Conservation (phyloP, 106 monocot genomes). For the Chionographis japonica region DNA sequence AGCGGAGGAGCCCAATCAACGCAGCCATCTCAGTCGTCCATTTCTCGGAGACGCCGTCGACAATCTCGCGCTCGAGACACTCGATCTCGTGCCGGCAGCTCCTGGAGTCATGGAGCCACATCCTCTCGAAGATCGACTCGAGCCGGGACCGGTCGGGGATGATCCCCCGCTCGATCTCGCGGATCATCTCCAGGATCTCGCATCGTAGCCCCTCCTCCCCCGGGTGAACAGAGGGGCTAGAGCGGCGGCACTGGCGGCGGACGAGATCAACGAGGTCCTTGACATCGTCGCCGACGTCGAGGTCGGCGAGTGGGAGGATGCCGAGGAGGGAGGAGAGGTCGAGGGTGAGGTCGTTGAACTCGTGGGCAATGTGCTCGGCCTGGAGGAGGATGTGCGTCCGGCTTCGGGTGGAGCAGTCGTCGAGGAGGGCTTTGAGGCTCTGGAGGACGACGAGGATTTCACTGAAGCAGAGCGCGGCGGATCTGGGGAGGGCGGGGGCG, state of each 20-base stretch:
- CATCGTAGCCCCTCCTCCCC: slow-evolving; percentile 22
- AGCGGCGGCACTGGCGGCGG: slow-evolving; percentile 5
- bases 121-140: slow-evolving; percentile 33
- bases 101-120: slow-evolving; percentile 42
- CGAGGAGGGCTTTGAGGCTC: not conserved
- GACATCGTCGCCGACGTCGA: not conserved
- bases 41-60: slow-evolving; percentile 31
- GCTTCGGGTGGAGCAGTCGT: slow-evolving; percentile 1
- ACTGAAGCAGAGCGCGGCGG: too few relatives aligned
- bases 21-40: slow-evolving; percentile 49
- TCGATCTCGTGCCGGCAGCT: slow-evolving; percentile 66
- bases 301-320: slow-evolving; percentile 1
- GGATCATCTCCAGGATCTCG: slow-evolving; percentile 47
- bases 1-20: slow-evolving; percentile 63
- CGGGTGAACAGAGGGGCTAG: slow-evolving; percentile 7
- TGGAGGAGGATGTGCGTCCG: not conserved
- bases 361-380: too few relatives aligned
- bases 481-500: too few relatives aligned
- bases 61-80: slow-evolving; percentile 66
- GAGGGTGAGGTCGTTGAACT: too few relatives aligned
- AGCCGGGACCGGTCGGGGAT: slow-evolving; percentile 39
- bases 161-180: slow-evolving; percentile 54
- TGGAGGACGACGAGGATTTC: too few relatives aligned
- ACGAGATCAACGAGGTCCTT: not conserved
- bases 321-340: not conserved